Conservation (phyloP, 2,329 filamentous ascomycete species). For the Penicillium sp. region DNA sequence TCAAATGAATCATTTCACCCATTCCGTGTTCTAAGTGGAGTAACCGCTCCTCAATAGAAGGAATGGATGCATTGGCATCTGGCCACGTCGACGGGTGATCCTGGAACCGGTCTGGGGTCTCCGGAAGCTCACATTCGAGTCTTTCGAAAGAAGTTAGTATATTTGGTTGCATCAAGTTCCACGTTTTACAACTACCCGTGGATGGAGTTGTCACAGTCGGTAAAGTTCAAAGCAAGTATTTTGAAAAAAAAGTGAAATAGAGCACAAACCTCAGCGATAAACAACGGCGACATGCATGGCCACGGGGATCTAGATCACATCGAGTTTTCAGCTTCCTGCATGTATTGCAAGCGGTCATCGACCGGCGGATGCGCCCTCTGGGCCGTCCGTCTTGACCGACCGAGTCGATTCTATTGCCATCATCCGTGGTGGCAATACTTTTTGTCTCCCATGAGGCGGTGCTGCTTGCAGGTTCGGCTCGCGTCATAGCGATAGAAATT, state of each 20-base stretch:
- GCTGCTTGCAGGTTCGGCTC: constrained; percentile 29
- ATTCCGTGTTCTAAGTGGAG: constrained; percentile 37
- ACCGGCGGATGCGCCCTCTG: constrained; percentile 39
- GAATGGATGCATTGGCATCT: constrained; percentile 35
- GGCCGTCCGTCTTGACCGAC: constrained; percentile 33
- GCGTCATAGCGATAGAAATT: constrained; percentile 30
- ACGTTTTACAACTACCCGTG: background rate
- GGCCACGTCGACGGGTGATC: constrained; percentile 36
- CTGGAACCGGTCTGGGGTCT: constrained; percentile 38
- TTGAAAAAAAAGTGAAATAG: background rate
- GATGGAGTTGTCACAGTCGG: background rate
- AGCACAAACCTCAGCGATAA: constrained; percentile 38
- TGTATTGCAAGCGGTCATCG: constrained; percentile 43
- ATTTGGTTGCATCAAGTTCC: background rate
- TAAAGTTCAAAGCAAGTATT: background rate
- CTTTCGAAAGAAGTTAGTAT: constrained; percentile 24
- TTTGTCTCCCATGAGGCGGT: constrained; percentile 34
- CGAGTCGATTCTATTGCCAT: constrained; percentile 28
- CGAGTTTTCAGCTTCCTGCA: constrained; percentile 44
- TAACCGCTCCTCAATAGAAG: constrained; percentile 40
- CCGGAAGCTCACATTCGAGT: constrained; percentile 40
- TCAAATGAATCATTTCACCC: constrained; percentile 40
- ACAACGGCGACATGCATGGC: constrained; percentile 42
- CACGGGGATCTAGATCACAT: constrained; percentile 41
- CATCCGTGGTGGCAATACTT: constrained; percentile 27